phyloP scores from a whole-genome alignment of 148 eudicot species.

The Rhododendron molle region DNA sequence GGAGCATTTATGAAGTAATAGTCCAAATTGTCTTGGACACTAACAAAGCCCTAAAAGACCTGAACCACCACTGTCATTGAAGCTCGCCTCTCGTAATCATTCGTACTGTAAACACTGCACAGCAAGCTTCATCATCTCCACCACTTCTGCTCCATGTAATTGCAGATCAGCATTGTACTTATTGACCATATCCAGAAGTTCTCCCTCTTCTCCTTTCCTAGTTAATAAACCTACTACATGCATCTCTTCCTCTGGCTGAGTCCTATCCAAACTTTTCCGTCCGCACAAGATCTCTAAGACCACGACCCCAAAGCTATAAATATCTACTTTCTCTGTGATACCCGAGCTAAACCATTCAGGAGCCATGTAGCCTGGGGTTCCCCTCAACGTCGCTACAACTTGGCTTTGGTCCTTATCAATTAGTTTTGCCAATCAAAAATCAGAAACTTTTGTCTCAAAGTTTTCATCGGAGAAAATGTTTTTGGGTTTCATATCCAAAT shows the following conservation, averaged over 20 bases:
- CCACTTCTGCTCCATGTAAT: background rate
- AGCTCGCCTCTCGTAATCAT: background rate
- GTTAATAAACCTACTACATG: background rate
- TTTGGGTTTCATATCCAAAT: constrained; percentile 17
- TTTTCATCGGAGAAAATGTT: constrained; percentile 6
- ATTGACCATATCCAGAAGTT: background rate
- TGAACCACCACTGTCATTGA: background rate
- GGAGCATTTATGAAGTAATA: background rate
- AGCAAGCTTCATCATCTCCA: constrained; percentile 17
- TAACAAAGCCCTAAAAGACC: background rate
- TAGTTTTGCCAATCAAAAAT: constrained; percentile 11
- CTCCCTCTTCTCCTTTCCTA: constrained; percentile 9
- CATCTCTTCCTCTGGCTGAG: constrained; percentile 15
- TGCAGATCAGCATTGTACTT: background rate
- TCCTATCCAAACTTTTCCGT: background rate
- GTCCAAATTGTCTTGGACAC: constrained; percentile 1
- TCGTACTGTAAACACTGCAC: background rate
- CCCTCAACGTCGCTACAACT: constrained; percentile 7
- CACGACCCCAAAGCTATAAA: constrained; percentile 18
- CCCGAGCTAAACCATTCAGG: constrained; percentile 15
- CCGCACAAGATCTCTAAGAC: constrained; percentile 9
- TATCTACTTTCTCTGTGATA: constrained; percentile 12
- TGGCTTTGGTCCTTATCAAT: constrained; percentile 15
- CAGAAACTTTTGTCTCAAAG: constrained; percentile 3
- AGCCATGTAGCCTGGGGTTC: constrained; percentile 16